phyloP scores from a whole-genome alignment of 2,329 filamentous ascomycete species.

The Aspergillus nomiae region DNA sequence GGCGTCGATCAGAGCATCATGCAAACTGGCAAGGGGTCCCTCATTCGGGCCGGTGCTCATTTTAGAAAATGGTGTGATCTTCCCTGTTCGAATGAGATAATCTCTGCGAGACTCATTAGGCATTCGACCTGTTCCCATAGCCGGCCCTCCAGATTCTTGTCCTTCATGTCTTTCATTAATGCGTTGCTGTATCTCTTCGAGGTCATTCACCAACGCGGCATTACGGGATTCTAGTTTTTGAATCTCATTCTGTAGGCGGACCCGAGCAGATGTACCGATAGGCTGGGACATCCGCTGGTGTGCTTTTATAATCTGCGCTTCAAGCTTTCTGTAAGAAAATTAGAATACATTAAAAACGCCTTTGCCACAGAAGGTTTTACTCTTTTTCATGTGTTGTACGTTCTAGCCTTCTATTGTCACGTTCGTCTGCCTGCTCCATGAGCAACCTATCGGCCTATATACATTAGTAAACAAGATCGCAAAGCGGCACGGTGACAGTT shows the following conservation, averaged over 20 bases:
- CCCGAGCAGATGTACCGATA: slow-evolving; percentile 52
- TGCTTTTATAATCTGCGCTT: slow-evolving; percentile 64
- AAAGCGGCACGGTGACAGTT: not conserved
- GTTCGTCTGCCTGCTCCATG: slow-evolving; percentile 63
- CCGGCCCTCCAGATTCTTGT: slow-evolving; percentile 49
- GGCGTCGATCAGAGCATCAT: slow-evolving; percentile 77
- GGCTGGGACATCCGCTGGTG: slow-evolving; percentile 60
- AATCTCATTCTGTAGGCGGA: slow-evolving; percentile 58
- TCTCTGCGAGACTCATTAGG: slow-evolving; percentile 83
- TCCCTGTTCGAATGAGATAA: slow-evolving; percentile 91
- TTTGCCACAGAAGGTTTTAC: slow-evolving; percentile 26
- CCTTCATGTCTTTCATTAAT: slow-evolving; percentile 73
- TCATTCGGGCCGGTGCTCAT: slow-evolving; percentile 63
- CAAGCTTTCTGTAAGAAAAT: slow-evolving; percentile 54
- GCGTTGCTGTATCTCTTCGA: slow-evolving; percentile 76
- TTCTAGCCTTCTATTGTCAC: slow-evolving; percentile 64
- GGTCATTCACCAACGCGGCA: slow-evolving; percentile 67
- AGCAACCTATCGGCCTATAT: slow-evolving; percentile 59
- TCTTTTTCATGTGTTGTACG: slow-evolving; percentile 55
- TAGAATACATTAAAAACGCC: not conserved
- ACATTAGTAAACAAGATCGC: not conserved
- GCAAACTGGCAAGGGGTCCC: slow-evolving; percentile 68
- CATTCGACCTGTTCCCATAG: slow-evolving; percentile 55
- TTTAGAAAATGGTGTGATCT: slow-evolving; percentile 93
- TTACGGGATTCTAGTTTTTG: slow-evolving; percentile 67